Conservation (phyloP, 371 early-diverging fungal genomes). For the Cokeromyces recurvatus region DNA sequence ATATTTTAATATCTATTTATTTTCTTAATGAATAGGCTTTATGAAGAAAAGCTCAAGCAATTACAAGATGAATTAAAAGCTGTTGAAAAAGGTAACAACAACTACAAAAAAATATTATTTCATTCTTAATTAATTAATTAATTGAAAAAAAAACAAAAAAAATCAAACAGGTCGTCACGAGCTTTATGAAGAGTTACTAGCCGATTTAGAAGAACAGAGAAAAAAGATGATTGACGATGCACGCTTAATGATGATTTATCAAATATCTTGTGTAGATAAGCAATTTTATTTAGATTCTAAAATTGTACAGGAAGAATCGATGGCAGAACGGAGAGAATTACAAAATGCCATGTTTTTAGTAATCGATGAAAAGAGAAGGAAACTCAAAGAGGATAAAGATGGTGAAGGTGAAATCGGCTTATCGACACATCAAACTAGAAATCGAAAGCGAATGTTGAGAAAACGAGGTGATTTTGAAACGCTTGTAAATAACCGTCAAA, state of each 20-base stretch:
- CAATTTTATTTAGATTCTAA: not conserved
- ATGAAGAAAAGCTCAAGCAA: conserved; percentile 13
- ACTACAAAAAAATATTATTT: not conserved
- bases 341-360: conserved; percentile 14
- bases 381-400: conserved; percentile 17
- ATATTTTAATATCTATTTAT: too few species aligned
- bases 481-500: not conserved
- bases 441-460: conserved; percentile 4
- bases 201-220: conserved; percentile 9
- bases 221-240: conserved; percentile 12
- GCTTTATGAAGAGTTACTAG: not conserved
- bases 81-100: conserved; percentile 3
- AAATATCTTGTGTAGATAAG: conserved; percentile 11
- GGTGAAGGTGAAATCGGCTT: conserved; percentile 4
- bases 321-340: conserved; percentile 12
- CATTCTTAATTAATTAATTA: too few species aligned
- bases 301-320: conserved; percentile 6
- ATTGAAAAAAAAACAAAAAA: too few species aligned
- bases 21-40: conserved; percentile 5
- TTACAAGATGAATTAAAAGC: conserved; percentile 9
- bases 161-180: conserved; percentile 3
- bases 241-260: conserved; percentile 17
- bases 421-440: conserved; percentile 9
- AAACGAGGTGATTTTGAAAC: conserved; percentile 1
- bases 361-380: conserved; percentile 16